Base-by-base conservation (phyloP, 1,139 yeast genomes). In the Zhuliangozyma parablackwelliae region DNA sequence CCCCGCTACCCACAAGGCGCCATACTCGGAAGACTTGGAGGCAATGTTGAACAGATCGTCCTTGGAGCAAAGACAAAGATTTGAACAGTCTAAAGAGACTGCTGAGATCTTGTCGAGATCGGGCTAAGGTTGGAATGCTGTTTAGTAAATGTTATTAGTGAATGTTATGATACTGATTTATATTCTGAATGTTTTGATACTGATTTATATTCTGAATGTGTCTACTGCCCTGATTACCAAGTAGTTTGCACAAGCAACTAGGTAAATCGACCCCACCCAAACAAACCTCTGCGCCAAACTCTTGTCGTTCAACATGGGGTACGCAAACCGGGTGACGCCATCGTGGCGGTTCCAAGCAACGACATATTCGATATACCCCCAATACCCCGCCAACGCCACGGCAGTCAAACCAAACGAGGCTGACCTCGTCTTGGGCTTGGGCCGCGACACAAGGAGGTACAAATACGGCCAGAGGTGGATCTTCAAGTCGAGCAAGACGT, bases 1-100 rank as follows among this genome's bases (percentile, higher is more conserved):
- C 41, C 76, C 79, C 27, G 63, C 69, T 26, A 61, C 69, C 23
- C 69, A 77, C 37, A 79, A 78, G 51, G 84, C 88, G 29, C 79
- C 82, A 30, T 82, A 83, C 56, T 64, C 80, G 32, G 64, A 52
- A 21, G 69, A 61, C 3, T 61, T 82, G 35, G 70, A 75, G 44
- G 61, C 54, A 10, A 71, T 76, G 75, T 69, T 83, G 58, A 61
- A 65, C 41, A 73, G 90, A 57, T 63, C 63, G 2, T 56, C 68
- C 26, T 59, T 73, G 37, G 73, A 63, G 29, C 72, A 53, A 26
- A 69, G 83, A 54, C 68, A 76, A 45, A 69, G 78, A 41, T 60
- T 59, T 39, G 78, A 78, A 50, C 66, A 63, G 43, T 56, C 65
- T 28, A 60, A 59, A 3, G 72, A 67, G 35, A 66, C 67, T 12